Percentiles rank a stretch among this genome's conserved stretches.
These are phyloP conservation scores for Begonia loranthoides DNA, from an alignment of 306 rosid genomes.

Conservation along the genomic window DNA sequence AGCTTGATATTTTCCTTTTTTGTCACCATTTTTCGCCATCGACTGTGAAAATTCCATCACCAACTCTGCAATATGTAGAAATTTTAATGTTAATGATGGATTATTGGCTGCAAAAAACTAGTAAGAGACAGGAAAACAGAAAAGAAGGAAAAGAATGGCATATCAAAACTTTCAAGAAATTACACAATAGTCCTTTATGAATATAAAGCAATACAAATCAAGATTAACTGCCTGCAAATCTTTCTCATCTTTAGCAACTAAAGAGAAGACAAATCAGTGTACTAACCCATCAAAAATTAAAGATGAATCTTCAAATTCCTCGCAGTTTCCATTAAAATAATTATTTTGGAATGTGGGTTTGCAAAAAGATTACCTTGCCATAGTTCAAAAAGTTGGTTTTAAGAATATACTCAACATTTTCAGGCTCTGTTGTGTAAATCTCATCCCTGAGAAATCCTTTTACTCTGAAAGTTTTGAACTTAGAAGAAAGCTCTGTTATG, in stretches of 20 bases:
- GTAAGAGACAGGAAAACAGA: neutral
- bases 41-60: constrained; percentile 16
- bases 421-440: no score
- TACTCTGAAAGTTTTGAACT: no score
- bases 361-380: constrained; percentile 11
- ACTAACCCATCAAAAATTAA: no score
- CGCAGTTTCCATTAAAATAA: neutral
- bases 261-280: no score
- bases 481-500: no score
- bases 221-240: neutral
- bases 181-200: no score
- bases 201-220: no score
- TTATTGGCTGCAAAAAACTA: neutral
- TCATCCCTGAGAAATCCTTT: no score
- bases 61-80: constrained; percentile 2
- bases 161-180: neutral
- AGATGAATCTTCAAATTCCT: no score
- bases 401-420: no score
- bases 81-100: neutral
- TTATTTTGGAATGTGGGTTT: neutral
- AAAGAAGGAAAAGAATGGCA: neutral
- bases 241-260: no score
- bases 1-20: no score
- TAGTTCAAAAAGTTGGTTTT: constrained; percentile 17
- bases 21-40: constrained; percentile 21